Evolutionary conservation across 352 stramenopile species (phyloP).

Genomic region (Globisporangium abappressorium): DNA sequence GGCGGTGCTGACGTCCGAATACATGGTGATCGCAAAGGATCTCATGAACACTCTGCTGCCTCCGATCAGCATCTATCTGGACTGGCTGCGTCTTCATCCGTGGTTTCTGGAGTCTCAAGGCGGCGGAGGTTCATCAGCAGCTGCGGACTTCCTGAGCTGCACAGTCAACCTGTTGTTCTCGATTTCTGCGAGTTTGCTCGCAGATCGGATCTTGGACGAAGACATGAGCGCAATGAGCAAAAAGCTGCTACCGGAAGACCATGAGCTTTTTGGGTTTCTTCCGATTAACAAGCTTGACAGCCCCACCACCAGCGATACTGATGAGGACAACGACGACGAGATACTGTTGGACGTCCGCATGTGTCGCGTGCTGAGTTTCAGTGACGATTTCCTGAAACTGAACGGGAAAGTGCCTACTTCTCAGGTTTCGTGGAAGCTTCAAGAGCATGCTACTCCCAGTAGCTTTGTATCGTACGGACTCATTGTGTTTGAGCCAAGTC

Average conservation of each 20-base stretch:
- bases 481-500: slow-evolving; percentile 6
- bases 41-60: slow-evolving; percentile 40
- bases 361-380: slow-evolving; percentile 22
- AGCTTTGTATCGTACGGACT: not conserved
- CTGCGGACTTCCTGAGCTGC: slow-evolving; percentile 10
- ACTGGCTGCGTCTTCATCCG: slow-evolving; percentile 39
- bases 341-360: slow-evolving; percentile 21
- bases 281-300: slow-evolving; percentile 15
- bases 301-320: not conserved
- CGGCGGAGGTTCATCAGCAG: not conserved
- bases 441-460: slow-evolving; percentile 6
- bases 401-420: slow-evolving; percentile 22
- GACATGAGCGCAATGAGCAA: slow-evolving; percentile 6
- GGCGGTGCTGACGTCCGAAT: slow-evolving; percentile 5
- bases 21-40: slow-evolving; percentile 13
- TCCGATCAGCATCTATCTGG: slow-evolving; percentile 32
- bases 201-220: slow-evolving; percentile 17
- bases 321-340: not conserved
- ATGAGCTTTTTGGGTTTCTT: slow-evolving; percentile 39
- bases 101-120: slow-evolving; percentile 20
- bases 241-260: slow-evolving; percentile 34
- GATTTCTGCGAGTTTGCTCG: slow-evolving; percentile 18
- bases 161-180: slow-evolving; percentile 16
- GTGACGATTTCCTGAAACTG: slow-evolving; percentile 9
- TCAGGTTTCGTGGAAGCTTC: slow-evolving; percentile 27